phyloP scores from a whole-genome alignment of 805 yeast species.

The Schwanniomyces occidentalis region DNA sequence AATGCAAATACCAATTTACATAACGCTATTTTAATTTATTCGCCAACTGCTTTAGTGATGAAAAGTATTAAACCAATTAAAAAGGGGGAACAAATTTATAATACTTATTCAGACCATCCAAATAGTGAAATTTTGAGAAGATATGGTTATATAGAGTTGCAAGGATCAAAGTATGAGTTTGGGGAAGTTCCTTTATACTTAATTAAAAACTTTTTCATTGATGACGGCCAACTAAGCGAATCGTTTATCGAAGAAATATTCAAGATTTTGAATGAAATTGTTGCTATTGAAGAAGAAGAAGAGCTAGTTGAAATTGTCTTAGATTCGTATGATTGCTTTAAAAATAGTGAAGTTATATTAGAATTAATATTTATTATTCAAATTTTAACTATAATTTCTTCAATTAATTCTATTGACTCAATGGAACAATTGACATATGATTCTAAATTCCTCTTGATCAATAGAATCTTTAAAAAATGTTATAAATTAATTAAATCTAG shows the following conservation, averaged over 20 bases:
- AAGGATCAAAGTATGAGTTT: constrained; percentile 73
- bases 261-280: constrained; percentile 23
- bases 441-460: constrained; percentile 33
- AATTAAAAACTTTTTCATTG: constrained; percentile 39
- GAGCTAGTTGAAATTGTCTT: constrained; percentile 43
- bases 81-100: constrained; percentile 74
- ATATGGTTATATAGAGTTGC: constrained; percentile 84
- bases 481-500: constrained; percentile 57
- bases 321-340: constrained; percentile 64
- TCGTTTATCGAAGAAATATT: constrained; percentile 38
- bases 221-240: constrained; percentile 16
- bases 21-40: constrained; percentile 70
- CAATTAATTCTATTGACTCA: constrained; percentile 23
- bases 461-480: constrained; percentile 58
- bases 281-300: constrained; percentile 31
- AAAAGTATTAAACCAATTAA: constrained; percentile 59
- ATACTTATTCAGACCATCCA: constrained; percentile 88
- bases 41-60: constrained; percentile 61
- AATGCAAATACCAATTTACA: constrained; percentile 79
- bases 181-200: constrained; percentile 64
- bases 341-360: constrained; percentile 56
- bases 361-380: constrained; percentile 59
- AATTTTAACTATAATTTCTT: constrained; percentile 39
- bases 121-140: constrained; percentile 87
- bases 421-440: constrained; percentile 17